Evolutionary conservation across 2,329 filamentous ascomycete genomes (phyloP), one percentile per base, ranked within the genome.

Genomic region (Hawksworthiomyces lignivorus): DNA sequence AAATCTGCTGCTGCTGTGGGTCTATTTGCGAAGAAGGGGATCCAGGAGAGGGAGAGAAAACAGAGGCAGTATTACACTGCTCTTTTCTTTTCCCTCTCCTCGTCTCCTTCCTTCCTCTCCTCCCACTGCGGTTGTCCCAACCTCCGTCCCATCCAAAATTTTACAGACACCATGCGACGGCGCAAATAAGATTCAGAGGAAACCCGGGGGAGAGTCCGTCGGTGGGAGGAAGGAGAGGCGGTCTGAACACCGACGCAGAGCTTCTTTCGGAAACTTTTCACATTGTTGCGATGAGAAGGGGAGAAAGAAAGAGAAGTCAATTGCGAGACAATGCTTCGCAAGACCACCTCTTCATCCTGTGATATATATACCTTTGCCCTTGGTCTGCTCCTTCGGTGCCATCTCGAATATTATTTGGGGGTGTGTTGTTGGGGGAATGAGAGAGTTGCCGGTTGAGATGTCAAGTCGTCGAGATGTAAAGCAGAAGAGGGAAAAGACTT

Each of bases 1-100:
- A 82, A 77, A 75, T 78, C 77, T 82, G 78, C 78, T 82, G 70
- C 73, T 80, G 78, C 78, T 77, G 58, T 72, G 70, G 48, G 40
- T 48, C 18, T 37, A 17, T 11, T 35, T 33, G 20, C 26, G 22
- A 34, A 28, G 15, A 19, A 21, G n/a, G 10, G 28, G 14, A 8
- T 27, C 8, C 8, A 27, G 32, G 8, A 39, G 15, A n/a, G 21
- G 22, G 31, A 18, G 29, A 26, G 27, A 21, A 9, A 12, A 29
- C 14, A 14, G 7, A 31, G n/a, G n/a, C n/a, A n/a, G n/a, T n/a
- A n/a, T n/a, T n/a, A n/a, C n/a, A n/a, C n/a, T n/a, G n/a, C n/a
- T n/a, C n/a, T n/a, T 18, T 29, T 35, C 28, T 30, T 21, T 18
- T 32, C 10, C 11, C 20, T 8, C 29, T 12, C 11, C 31, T 30